A percentile compares a stretch with the other conserved stretches of the same genome.
Conservation (phyloP, 1,284 basidiomycete species). For the Ganoderma sp. region DNA sequence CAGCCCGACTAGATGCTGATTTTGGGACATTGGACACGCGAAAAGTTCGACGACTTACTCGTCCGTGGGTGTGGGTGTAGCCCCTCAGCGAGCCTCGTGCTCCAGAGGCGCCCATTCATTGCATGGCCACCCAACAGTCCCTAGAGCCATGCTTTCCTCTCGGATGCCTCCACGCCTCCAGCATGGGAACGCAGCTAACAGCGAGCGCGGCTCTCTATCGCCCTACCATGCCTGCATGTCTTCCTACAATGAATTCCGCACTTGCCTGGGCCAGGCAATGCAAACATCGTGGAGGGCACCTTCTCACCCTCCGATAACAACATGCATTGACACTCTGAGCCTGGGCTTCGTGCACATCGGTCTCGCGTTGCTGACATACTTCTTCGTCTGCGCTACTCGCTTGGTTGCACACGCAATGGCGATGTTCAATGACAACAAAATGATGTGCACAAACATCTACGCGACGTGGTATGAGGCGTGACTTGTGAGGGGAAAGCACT, state of each 20-base stretch:
- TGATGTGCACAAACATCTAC: neutral
- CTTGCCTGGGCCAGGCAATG: neutral
- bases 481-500: neutral
- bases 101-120: slow-evolving; percentile 8
- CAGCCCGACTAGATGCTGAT: neutral
- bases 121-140: neutral
- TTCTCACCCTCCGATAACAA: neutral
- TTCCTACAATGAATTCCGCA: neutral
- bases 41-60: neutral
- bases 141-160: neutral
- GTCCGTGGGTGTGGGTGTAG: slow-evolving; percentile 6
- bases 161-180: slow-evolving; percentile 1
- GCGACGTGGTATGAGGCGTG: neutral
- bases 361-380: neutral
- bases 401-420: neutral
- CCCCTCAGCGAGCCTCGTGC: neutral
- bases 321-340: neutral
- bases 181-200: too few species aligned
- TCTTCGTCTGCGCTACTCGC: neutral
- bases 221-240: too few species aligned
- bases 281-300: neutral
- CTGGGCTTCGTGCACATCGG: neutral
- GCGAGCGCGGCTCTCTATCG: neutral
- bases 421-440: neutral
- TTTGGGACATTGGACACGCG: neutral